Conservation (phyloP, 495 filamentous ascomycete genomes). For the Penicillium goetzii region DNA sequence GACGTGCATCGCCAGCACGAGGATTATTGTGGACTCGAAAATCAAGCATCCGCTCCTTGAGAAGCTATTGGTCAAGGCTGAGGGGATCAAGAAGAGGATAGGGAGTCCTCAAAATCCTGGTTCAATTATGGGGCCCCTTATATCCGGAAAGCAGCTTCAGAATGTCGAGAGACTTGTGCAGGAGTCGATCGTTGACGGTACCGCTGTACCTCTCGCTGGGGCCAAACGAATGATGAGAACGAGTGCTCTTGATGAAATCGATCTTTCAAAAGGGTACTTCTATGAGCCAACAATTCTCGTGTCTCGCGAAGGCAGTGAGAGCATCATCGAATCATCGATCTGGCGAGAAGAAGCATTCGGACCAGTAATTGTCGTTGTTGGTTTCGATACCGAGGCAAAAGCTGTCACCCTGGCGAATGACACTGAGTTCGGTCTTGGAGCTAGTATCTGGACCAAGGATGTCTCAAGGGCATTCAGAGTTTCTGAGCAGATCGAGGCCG, state of each 20-base stretch:
- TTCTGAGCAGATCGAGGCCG: slow-evolving; percentile 51
- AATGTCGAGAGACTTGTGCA: slow-evolving; percentile 32
- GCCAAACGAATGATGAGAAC: slow-evolving; percentile 40
- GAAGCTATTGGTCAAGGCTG: slow-evolving; percentile 45
- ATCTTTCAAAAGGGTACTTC: slow-evolving; percentile 55
- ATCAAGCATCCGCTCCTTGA: slow-evolving; percentile 43
- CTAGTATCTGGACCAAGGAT: slow-evolving; percentile 55
- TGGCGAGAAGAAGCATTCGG: slow-evolving; percentile 55
- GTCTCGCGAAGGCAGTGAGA: slow-evolving; percentile 8
- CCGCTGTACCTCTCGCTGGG: slow-evolving; percentile 33
- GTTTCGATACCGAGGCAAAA: slow-evolving; percentile 46
- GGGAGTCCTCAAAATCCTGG: slow-evolving; percentile 23
- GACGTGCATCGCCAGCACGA: slow-evolving; percentile 64
- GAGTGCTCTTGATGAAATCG: slow-evolving; percentile 24
- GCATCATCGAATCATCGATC: slow-evolving; percentile 27
- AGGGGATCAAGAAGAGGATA: slow-evolving; percentile 41
- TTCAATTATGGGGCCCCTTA: slow-evolving; percentile 31
- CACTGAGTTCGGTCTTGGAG: slow-evolving; percentile 46
- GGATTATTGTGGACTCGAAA: slow-evolving; percentile 56
- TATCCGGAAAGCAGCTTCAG: slow-evolving; percentile 25
- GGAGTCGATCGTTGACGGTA: slow-evolving; percentile 33
- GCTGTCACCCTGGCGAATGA: slow-evolving; percentile 47
- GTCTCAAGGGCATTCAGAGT: slow-evolving; percentile 55
- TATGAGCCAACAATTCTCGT: slow-evolving; percentile 60
- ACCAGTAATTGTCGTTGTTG: slow-evolving; percentile 48